Conservation (phyloP, 345 rosid species). For the Lepidium didymum region DNA sequence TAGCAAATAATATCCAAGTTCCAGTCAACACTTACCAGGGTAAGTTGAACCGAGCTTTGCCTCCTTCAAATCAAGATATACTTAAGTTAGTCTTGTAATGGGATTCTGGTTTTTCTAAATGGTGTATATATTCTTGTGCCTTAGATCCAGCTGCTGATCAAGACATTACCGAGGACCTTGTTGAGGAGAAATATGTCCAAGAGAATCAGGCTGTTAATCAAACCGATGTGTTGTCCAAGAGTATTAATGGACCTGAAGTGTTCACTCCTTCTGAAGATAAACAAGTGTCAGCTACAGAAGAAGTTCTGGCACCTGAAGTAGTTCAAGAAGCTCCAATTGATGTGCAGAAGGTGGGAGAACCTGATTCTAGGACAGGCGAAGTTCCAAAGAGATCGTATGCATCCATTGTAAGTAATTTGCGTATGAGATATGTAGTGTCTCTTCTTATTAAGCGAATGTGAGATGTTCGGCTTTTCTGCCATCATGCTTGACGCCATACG, state of each 20-base stretch:
- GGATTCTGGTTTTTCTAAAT: background rate
- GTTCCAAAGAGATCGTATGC: constrained; percentile 91
- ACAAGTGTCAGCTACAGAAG: constrained; percentile 33
- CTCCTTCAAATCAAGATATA: background rate
- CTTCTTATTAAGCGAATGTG: background rate
- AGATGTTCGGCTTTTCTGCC: background rate
- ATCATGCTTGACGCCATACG: background rate
- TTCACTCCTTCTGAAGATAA: constrained; percentile 39
- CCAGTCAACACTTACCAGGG: constrained; percentile 33
- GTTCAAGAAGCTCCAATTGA: constrained; percentile 54
- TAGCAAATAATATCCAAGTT: constrained; percentile 20
- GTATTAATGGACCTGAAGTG: constrained; percentile 27
- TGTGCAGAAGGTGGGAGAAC: constrained; percentile 36
- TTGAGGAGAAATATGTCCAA: constrained; percentile 25
- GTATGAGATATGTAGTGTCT: background rate
- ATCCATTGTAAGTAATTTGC: constrained; percentile 57
- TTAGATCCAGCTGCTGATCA: constrained; percentile 26
- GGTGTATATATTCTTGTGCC: background rate
- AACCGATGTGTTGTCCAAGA: constrained; percentile 31
- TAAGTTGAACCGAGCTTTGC: constrained; percentile 15
- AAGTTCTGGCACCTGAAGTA: constrained; percentile 39
- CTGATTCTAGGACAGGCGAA: constrained; percentile 49
- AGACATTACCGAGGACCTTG: constrained; percentile 15
- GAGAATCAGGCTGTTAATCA: constrained; percentile 39
- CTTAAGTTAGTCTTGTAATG: background rate